Base-by-base conservation (phyloP, 23 red algal species). In the Gracilaria gracilis region DNA sequence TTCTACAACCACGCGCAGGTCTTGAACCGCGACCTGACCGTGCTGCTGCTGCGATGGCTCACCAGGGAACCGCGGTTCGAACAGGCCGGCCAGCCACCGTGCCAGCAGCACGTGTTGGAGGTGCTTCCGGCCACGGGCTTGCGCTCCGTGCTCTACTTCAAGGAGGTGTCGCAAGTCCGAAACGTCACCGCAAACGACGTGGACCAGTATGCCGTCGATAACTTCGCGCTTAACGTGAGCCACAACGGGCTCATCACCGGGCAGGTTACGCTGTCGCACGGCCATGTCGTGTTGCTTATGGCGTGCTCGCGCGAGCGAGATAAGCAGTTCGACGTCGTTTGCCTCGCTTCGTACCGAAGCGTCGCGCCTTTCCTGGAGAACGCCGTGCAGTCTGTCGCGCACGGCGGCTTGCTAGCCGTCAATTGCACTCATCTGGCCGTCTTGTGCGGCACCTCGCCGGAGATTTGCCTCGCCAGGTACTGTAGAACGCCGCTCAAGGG, bases 1-100 rank as follows among this genome's bases (percentile, higher is more conserved):
- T n/a, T n/a, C 84, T 95, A 95, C 72, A 98, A 98, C 89, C 93
- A 89, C 46, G 96, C 82, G 20, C 96, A 98, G 82, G 96, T 94
- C 16, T 89, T 98, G 46, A 98, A 98, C 48, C 93, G 96, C 44
- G 96, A 98, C 96, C 75, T 98, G 77, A 88, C 86, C 38, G 93
- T 98, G 44, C 78, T 98, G 44, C 44, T 95, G 36, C 83, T 98
- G 6, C 55, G 92, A n/a, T 82, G 91, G 71, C 78, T 92, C 36
- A 34, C 76, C 5, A 54, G 66, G 27, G 51, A 62, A 40, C 66
- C 66, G 17, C 66, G 28, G 33, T 71, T 71, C 28, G 31, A 38
- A 33, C 50, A 31, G 0, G 75, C 65, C 2, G 82, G 72, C 8
- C 62, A 83, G 50, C n/a, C 80, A 20, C 61, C n/a, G n/a, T 29